These are phyloP conservation scores for Geosmithia morbida DNA, from an alignment of 2,329 filamentous ascomycete genomes.

Conservation along the genomic window DNA sequence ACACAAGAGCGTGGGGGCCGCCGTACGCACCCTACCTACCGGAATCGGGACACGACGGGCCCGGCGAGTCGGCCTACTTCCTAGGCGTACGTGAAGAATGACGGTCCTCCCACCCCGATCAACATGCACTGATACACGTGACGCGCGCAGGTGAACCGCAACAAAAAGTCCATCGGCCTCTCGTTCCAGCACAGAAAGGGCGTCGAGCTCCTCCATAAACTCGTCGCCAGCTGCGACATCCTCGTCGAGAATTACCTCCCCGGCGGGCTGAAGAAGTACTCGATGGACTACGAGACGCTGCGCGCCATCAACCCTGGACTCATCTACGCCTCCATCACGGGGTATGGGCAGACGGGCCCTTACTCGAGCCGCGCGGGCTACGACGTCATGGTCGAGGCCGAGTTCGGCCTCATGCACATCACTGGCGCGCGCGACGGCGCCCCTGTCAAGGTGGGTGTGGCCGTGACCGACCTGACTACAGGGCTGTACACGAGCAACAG, in stretches of 20 bases:
- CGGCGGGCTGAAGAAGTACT: conserved; percentile 77
- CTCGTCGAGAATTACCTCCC: conserved; percentile 96
- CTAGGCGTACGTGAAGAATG: conserved; percentile 57
- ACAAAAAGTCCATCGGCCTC: conserved; percentile 87
- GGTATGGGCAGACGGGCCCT: conserved; percentile 90
- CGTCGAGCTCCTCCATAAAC: conserved; percentile 72
- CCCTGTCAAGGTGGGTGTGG: conserved; percentile 93
- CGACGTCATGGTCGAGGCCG: conserved; percentile 98
- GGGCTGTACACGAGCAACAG: conserved; percentile 91
- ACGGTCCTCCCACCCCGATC: too few relatives aligned
- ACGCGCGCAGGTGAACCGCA: conserved; percentile 87
- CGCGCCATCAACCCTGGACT: conserved; percentile 69
- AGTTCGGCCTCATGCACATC: conserved; percentile 98
- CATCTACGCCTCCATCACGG: conserved; percentile 93
- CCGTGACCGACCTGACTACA: conserved; percentile 90
- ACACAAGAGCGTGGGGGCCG: conserved; percentile 92
- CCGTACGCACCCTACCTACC: conserved; percentile 72
- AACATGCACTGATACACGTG: not conserved
- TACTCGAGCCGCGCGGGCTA: conserved; percentile 82
- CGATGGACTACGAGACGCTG: conserved; percentile 74
- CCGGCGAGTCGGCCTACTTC: conserved; percentile 92
- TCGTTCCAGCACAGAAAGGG: conserved; percentile 81
- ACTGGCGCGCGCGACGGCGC: conserved; percentile 78
- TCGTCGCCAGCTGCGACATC: conserved; percentile 76
- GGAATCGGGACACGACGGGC: conserved; percentile 43